Evolutionary conservation across 257 asterid species (phyloP).

Genomic region (Gynochthodes officinalis): DNA sequence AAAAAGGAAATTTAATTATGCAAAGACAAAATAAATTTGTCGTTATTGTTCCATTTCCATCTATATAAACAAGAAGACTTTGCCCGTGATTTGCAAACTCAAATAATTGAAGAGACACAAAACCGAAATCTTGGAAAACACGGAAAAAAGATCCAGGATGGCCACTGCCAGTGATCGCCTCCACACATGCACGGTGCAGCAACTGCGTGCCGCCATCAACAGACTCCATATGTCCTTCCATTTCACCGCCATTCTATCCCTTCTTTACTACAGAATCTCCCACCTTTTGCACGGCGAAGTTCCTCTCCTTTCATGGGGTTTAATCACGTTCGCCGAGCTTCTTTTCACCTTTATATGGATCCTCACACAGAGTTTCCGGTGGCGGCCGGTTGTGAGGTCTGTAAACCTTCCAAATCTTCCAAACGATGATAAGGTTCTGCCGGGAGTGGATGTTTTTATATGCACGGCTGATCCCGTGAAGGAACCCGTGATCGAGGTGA

Average conservation of each 20-base stretch:
- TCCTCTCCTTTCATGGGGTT: conserved; percentile 46
- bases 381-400: conserved; percentile 67
- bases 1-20: background rate
- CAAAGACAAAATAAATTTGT: background rate
- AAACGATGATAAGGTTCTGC: conserved; percentile 38
- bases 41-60: background rate
- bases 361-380: conserved; percentile 62
- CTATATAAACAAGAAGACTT: conserved; percentile 7
- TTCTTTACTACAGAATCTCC: conserved; percentile 60
- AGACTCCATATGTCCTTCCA: conserved; percentile 65
- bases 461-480: conserved; percentile 73
- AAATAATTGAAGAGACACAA: background rate
- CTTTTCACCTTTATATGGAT: conserved; percentile 59
- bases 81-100: background rate
- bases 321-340: conserved; percentile 50
- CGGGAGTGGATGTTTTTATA: conserved; percentile 58
- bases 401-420: conserved; percentile 60
- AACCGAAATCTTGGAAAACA: too few relatives aligned
- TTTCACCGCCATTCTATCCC: conserved; percentile 36
- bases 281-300: conserved; percentile 34
- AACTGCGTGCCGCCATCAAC: conserved; percentile 47
- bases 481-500: conserved; percentile 79
- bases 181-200: conserved; percentile 59
- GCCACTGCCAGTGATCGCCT: conserved; percentile 29
- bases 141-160: background rate